Conservation (phyloP, 805 yeast species). For the Candida krabiensis region DNA sequence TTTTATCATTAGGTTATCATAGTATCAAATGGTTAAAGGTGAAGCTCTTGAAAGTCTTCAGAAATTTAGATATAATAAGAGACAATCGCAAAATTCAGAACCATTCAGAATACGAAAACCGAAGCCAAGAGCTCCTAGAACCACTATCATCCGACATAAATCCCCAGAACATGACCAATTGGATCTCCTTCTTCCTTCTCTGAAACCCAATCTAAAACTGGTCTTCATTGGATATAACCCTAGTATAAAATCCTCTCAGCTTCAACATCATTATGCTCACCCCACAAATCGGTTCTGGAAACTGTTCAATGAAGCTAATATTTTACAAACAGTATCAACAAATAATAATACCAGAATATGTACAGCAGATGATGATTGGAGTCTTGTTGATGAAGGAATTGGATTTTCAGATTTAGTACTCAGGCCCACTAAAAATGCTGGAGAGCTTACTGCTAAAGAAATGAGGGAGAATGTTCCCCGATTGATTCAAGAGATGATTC, state of each 20-base stretch:
- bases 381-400: constrained; percentile 41
- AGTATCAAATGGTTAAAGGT: too few species aligned
- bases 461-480: constrained; percentile 55
- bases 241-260: constrained; percentile 56
- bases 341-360: constrained; percentile 1
- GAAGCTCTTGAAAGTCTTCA: too few species aligned
- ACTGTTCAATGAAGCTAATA: constrained; percentile 51
- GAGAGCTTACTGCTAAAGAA: constrained; percentile 52
- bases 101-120: not conserved
- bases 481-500: constrained; percentile 44
- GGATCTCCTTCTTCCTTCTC: constrained; percentile 18
- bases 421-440: constrained; percentile 60
- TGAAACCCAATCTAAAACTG: constrained; percentile 31
- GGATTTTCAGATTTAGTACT: constrained; percentile 75
- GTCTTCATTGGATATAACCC: constrained; percentile 77
- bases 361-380: constrained; percentile 20
- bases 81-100: too few species aligned
- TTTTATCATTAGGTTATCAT: too few species aligned
- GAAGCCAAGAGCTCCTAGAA: too few species aligned
- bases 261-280: constrained; percentile 75
- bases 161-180: not conserved
- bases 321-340: constrained; percentile 31
- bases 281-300: constrained; percentile 69
- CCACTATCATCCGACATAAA: not conserved
- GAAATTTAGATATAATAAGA: not conserved